These are phyloP conservation scores for Bipolaris bicolor DNA, from an alignment of 2,329 filamentous ascomycete species.

Conservation along the genomic window DNA sequence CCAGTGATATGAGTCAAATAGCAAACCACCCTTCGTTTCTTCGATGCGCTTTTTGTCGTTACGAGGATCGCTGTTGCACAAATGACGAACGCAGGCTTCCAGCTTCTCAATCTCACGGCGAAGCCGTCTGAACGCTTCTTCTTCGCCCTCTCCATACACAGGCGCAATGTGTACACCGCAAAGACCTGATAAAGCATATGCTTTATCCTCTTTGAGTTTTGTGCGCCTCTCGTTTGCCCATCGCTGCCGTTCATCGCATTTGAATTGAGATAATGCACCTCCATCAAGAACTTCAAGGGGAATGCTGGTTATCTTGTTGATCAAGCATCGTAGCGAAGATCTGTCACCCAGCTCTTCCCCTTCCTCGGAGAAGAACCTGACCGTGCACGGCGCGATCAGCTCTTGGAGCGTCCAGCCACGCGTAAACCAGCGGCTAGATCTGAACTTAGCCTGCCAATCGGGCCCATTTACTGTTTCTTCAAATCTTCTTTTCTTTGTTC, in stretches of 20 bases:
- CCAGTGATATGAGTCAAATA: slow-evolving; percentile 11
- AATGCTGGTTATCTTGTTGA: not conserved
- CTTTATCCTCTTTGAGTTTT: slow-evolving; percentile 23
- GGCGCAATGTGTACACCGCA: slow-evolving; percentile 27
- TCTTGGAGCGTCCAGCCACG: slow-evolving; percentile 5
- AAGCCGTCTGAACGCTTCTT: not conserved
- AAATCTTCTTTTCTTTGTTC: not conserved
- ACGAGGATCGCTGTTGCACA: slow-evolving; percentile 10
- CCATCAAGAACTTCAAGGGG: not conserved
- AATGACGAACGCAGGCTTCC: not conserved
- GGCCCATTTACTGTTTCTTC: not conserved
- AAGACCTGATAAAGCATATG: slow-evolving; percentile 27
- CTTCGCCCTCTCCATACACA: slow-evolving; percentile 19
- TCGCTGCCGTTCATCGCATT: not conserved
- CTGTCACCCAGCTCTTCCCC: not conserved
- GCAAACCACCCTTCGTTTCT: not conserved
- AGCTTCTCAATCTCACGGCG: not conserved
- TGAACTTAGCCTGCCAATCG: not conserved
- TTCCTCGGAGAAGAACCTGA: not conserved
- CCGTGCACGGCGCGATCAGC: not conserved
- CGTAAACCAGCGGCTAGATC: not conserved
- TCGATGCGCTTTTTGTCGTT: slow-evolving; percentile 5
- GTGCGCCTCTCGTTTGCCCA: slow-evolving; percentile 26
- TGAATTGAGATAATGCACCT: not conserved
- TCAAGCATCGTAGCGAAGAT: not conserved